Evolutionary conservation across 1,284 basidiomycete genomes (phyloP), one percentile per base, ranked within the genome.

Genomic region (Boletus smithii): DNA sequence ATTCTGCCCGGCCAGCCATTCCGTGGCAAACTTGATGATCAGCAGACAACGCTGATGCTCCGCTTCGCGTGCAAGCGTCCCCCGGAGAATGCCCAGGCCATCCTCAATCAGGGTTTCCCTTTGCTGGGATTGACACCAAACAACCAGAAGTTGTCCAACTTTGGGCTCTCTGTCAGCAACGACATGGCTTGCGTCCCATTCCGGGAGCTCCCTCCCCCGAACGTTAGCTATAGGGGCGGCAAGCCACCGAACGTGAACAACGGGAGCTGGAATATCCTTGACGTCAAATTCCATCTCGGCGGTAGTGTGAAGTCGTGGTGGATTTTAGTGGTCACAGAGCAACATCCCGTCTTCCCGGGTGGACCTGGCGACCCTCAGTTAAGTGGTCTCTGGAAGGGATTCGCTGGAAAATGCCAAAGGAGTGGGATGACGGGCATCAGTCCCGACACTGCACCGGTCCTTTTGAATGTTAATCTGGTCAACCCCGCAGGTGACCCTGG

Each of bases 181-280:
- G 60, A 83, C 35, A 85, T 89, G 83, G 63, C 77, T 1, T 71
- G 74, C 5, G 65, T 86, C 4, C 84, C 84, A 3, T 80, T 67
- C 2, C 76, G 88, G 16, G 73, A 85, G 46, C 75, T 90, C 3
- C 69, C 68, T 0, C 65, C 83, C 0, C 88, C 88, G 0, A 53
- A 55, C 1, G 56, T 89, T 30, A 68, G 70, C 2, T 88, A 89
- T 58, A 68, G 64, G 39, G 62, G 50, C 5, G 79, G 80, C 1
- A 63, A 56, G 8, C 62, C 67, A 14, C 56, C 70, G 1, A 72
- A 65, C 7, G 71, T 79, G 11, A 67, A 56, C 22, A 76, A 83
- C 32, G 87, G 81, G 0, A 75, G 76, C 22, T 90, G 88, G 88
- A 88, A 88, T 53, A 80, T 88, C 43, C 59, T 83, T 22, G 71